These are phyloP conservation scores for Wickerhamiella hasegawae DNA, from an alignment of 805 yeast genomes.

Conservation along the genomic window DNA sequence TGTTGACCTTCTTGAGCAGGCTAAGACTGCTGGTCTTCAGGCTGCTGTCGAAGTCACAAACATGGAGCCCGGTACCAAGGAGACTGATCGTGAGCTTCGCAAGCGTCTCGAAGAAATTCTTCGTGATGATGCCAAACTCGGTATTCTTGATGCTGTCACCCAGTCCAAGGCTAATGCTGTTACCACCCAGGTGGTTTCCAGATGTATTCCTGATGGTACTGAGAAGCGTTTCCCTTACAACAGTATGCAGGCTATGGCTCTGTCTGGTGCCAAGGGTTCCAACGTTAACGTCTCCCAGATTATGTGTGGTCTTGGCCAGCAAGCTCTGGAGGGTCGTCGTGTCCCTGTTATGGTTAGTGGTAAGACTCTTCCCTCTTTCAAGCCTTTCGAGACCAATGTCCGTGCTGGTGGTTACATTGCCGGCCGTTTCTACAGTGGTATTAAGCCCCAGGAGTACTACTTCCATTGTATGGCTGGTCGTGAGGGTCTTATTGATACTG, in stretches of 20 bases:
- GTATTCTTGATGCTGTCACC: slow-evolving; percentile 87
- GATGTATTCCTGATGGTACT: slow-evolving; percentile 92
- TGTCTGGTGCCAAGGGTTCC: slow-evolving; percentile 98
- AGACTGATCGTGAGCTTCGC: slow-evolving; percentile 59
- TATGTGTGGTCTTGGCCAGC: slow-evolving; percentile 98
- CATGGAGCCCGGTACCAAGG: slow-evolving; percentile 33
- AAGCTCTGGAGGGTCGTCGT: slow-evolving; percentile 97
- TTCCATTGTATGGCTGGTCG: slow-evolving; percentile 99
- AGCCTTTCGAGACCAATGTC: slow-evolving; percentile 92
- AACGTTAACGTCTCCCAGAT: slow-evolving; percentile 97
- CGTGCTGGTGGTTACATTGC: slow-evolving; percentile 97
- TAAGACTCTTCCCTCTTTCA: slow-evolving; percentile 90
- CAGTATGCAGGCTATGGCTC: slow-evolving; percentile 97
- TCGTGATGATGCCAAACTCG: slow-evolving; percentile 84
- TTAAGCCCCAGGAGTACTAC: slow-evolving; percentile 94
- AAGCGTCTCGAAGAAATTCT: slow-evolving; percentile 85
- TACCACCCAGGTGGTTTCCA: slow-evolving; percentile 85
- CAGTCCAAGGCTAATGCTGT: slow-evolving; percentile 83
- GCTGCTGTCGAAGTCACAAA: slow-evolving; percentile 95
- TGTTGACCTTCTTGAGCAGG: slow-evolving; percentile 57
- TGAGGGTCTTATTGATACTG: slow-evolving; percentile 98
- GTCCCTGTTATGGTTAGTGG: slow-evolving; percentile 99
- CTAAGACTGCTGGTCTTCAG: slow-evolving; percentile 68
- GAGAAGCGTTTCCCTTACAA: slow-evolving; percentile 91
- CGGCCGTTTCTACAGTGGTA: slow-evolving; percentile 94